phyloP scores from a whole-genome alignment of 306 rosid genomes.

The Begonia peltatifolia region DNA sequence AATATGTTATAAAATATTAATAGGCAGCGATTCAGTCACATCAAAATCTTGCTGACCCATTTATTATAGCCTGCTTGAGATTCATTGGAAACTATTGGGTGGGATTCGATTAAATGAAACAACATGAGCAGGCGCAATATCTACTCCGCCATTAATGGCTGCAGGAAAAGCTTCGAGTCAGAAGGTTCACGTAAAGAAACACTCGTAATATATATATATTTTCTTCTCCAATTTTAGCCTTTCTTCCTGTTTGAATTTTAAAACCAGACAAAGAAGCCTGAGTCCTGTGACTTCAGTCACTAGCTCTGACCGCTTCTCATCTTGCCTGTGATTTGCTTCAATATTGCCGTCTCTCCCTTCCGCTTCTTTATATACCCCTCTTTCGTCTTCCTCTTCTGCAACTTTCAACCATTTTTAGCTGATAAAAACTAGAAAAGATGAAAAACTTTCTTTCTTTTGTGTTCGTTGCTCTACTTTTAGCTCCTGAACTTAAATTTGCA shows the following conservation, averaged over 20 bases:
- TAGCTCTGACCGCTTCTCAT: constrained; percentile 10
- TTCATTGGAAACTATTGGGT: too few species aligned
- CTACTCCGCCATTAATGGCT: constrained; percentile 20
- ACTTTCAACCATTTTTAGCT: neutral
- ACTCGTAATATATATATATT: neutral
- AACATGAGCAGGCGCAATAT: too few species aligned
- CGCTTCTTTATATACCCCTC: constrained; percentile 5
- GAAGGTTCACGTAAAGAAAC: constrained; percentile 38
- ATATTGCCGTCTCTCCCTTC: constrained; percentile 7
- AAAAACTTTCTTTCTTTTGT: constrained; percentile 13
- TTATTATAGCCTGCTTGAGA: too few species aligned
- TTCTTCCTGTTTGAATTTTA: neutral
- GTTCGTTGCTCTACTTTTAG: constrained; percentile 16
- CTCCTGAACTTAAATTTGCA: constrained; percentile 27
- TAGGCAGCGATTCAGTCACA: too few species aligned
- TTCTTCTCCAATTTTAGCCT: constrained; percentile 19
- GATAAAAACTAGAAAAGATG: constrained; percentile 9
- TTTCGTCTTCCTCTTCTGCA: neutral
- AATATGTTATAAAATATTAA: too few species aligned
- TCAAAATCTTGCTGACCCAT: too few species aligned
- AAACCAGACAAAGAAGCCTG: constrained; percentile 6
- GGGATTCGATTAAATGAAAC: too few species aligned
- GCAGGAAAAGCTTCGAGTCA: constrained; percentile 2
- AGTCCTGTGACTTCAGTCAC: constrained; percentile 37
- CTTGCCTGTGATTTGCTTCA: constrained; percentile 67